phyloP scores from a whole-genome alignment of 2,329 filamentous ascomycete genomes.

The Sarocladium oryzae region DNA sequence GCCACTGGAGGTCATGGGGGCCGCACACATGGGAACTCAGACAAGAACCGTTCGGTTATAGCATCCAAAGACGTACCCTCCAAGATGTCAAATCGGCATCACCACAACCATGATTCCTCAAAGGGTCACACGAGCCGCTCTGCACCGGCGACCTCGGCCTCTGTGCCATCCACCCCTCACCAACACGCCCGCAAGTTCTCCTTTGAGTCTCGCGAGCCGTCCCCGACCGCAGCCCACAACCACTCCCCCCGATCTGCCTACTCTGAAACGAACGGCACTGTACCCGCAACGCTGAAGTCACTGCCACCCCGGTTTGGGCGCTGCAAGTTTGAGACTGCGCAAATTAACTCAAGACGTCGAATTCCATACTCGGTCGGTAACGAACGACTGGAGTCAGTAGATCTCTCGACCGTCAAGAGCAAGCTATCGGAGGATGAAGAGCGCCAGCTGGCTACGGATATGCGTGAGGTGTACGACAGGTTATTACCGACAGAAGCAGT shows the following conservation, averaged over 20 bases:
- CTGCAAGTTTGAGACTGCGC: constrained; percentile 85
- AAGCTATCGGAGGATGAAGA: constrained; percentile 68
- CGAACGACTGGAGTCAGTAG: constrained; percentile 66
- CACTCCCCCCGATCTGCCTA: constrained; percentile 87
- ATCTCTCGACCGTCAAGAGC: constrained; percentile 65
- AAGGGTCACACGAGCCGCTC: constrained; percentile 25
- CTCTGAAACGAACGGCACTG: constrained; percentile 74
- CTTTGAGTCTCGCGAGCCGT: constrained; percentile 71
- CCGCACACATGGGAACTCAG: constrained; percentile 48
- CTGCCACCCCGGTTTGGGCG: constrained; percentile 51
- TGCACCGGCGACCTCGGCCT: constrained; percentile 49
- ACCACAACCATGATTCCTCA: constrained; percentile 17
- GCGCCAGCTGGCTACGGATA: constrained; percentile 68
- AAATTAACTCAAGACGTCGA: constrained; percentile 72
- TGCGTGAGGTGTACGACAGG: constrained; percentile 76
- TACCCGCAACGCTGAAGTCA: constrained; percentile 58
- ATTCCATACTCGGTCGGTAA: constrained; percentile 91
- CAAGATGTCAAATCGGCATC: constrained; percentile 41
- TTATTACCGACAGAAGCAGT: constrained; percentile 78
- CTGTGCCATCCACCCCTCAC: constrained; percentile 87
- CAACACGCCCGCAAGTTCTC: constrained; percentile 80
- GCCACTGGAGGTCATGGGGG: constrained; percentile 58
- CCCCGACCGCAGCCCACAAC: constrained; percentile 67
- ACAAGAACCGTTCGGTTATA: constrained; percentile 58
- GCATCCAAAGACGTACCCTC: constrained; percentile 46